Percentiles rank a stretch among this genome's conserved stretches.
Conservation (phyloP, 106 monocot genomes). For the Dendrobium officinale region DNA sequence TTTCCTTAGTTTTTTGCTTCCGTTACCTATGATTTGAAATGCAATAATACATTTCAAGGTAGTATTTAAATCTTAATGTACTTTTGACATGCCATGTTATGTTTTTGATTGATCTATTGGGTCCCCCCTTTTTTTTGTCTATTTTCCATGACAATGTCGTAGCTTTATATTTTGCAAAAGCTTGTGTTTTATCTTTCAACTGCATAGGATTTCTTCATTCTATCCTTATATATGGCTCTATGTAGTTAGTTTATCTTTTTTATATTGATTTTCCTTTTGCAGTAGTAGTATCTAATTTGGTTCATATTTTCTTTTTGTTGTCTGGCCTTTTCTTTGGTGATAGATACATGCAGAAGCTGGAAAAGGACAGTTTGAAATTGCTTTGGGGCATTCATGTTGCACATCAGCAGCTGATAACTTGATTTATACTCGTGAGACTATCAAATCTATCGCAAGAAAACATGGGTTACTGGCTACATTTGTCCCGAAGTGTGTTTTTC, state of each 20-base stretch:
- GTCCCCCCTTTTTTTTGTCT: neutral
- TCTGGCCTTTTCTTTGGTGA: conserved; percentile 13
- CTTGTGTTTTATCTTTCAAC: neutral
- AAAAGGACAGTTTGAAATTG: conserved; percentile 88
- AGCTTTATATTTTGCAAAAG: neutral
- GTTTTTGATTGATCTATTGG: neutral
- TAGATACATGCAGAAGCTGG: conserved; percentile 93
- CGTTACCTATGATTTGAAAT: neutral
- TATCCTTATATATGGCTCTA: neutral
- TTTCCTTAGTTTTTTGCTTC: neutral
- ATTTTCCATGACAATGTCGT: neutral
- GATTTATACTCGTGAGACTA: conserved; percentile 73
- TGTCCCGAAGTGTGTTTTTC: conserved; percentile 71
- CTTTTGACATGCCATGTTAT: neutral
- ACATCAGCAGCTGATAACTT: conserved; percentile 77
- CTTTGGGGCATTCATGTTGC: conserved; percentile 47
- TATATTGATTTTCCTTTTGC: neutral
- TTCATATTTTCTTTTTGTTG: conserved; percentile 6
- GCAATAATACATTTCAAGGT: neutral
- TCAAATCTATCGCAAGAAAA: conserved; percentile 71
- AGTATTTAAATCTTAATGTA: neutral
- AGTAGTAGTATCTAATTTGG: neutral
- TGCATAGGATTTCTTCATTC: neutral
- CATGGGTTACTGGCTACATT: conserved; percentile 87
- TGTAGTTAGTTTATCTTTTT: neutral